Evolutionary conservation across 768 basidiomycete genomes (phyloP), one percentile per base, ranked within the genome.

Genomic region (Exsudoporus frostii): DNA sequence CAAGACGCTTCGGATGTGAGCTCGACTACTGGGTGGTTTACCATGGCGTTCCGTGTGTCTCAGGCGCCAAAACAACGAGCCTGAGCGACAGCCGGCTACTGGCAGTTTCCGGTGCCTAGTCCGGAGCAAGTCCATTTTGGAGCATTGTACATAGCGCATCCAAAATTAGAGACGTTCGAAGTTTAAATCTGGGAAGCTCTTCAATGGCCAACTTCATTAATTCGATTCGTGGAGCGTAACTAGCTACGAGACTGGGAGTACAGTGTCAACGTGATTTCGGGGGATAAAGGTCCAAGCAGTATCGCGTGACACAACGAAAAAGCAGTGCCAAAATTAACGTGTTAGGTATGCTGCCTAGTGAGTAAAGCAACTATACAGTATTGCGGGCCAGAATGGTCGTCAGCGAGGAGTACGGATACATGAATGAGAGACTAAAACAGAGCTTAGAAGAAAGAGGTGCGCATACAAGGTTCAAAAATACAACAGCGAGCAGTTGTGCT

Each of bases 1-100:
- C 92, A 95, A 60, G 91, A 89, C 30, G 89, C 83, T 61, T 87
- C 79, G 1, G 90, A 92, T 24, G 89, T 93, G 62, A 88, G 82
- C 51, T 86, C 81, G 55, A 83, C 77, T 50, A 92, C 76, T 39
- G 90, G 88, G 65, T 92, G 92, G 48, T 75, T 66, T 36, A 75
- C 62, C 88, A 87, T 86, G 45, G 37, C 22, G 47, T 45, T 50
- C 32, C 10, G 51, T 51, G 25, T 6, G 33, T n/a, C 13, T 37
- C n/a, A 20, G 20, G 30, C 14, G 34, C 33, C n/a, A 19, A 20
- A 19, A 15, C 39, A 43, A 41, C 25, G n/a, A n/a, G n/a, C n/a
- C n/a, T n/a, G n/a, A n/a, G n/a, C 43, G 30, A 45, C 37, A 33
- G 3, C 42, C 65, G 65, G 61, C 37, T 56, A 47, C 45, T 32